phyloP scores from a whole-genome alignment of 805 yeast genomes.

The Sugiyamaella mastotermitis region DNA sequence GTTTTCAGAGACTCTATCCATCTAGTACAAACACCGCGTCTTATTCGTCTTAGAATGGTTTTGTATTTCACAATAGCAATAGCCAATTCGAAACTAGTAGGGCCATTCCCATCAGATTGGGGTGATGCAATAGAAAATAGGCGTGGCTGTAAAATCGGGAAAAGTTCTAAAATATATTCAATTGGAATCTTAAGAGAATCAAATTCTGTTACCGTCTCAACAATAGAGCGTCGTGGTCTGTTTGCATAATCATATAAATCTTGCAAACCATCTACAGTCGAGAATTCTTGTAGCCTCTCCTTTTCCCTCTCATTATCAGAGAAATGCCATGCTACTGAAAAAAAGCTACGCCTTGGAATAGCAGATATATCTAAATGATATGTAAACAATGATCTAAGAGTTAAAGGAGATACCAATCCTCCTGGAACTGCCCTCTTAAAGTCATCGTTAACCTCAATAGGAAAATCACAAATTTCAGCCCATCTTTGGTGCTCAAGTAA shows the following conservation, averaged over 20 bases:
- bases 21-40: conserved; percentile 78
- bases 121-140: conserved; percentile 76
- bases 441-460: conserved; percentile 35
- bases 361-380: conserved; percentile 79
- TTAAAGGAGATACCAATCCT: conserved; percentile 54
- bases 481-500: conserved; percentile 69
- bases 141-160: conserved; percentile 78
- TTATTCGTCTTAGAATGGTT: conserved; percentile 67
- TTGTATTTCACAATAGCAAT: conserved; percentile 82
- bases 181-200: conserved; percentile 69
- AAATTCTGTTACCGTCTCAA: conserved; percentile 82
- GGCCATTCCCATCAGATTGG: neutral
- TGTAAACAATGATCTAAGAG: conserved; percentile 64
- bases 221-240: conserved; percentile 80
- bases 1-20: conserved; percentile 52
- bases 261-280: conserved; percentile 62
- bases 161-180: conserved; percentile 64
- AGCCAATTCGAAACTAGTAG: conserved; percentile 50
- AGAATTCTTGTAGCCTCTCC: conserved; percentile 71
- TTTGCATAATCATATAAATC: conserved; percentile 88
- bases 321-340: conserved; percentile 68
- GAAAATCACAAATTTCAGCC: conserved; percentile 63
- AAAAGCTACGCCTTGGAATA: conserved; percentile 81
- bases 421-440: conserved; percentile 25
- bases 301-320: conserved; percentile 64